Evolutionary conservation across 768 basidiomycete genomes (phyloP).

Genomic region (Boletus pseudo-olivaceus): DNA sequence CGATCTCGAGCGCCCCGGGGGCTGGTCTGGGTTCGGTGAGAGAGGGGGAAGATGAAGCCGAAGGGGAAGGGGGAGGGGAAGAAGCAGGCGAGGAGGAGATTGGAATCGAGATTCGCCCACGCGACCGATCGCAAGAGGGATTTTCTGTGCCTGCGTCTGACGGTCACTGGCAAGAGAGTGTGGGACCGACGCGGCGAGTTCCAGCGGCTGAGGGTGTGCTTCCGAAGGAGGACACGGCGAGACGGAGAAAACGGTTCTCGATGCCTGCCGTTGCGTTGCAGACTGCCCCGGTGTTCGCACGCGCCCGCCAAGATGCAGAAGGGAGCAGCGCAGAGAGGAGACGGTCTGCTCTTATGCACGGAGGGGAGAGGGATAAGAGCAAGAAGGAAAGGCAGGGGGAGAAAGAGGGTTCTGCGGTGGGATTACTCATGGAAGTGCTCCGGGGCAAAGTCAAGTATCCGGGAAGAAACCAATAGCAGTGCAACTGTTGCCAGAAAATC

Average conservation of each 20-base stretch:
- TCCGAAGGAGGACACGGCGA: slow-evolving; percentile 56
- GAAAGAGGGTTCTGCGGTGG: slow-evolving; percentile 28
- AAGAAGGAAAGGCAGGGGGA: slow-evolving; percentile 20
- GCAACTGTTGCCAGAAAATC: no score
- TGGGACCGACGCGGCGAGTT: not conserved
- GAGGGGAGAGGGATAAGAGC: slow-evolving; percentile 28
- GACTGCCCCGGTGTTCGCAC: slow-evolving; percentile 64
- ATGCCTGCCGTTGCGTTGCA: slow-evolving; percentile 75
- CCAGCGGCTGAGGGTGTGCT: slow-evolving; percentile 8
- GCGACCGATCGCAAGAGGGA: not conserved
- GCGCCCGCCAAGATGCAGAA: slow-evolving; percentile 33
- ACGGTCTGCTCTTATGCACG: slow-evolving; percentile 62
- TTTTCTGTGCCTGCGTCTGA: not conserved
- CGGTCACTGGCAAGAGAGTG: slow-evolving; percentile 4
- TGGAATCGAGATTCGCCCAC: slow-evolving; percentile 1
- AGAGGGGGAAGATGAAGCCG: slow-evolving; percentile 18
- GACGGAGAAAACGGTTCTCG: slow-evolving; percentile 68
- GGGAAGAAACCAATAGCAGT: slow-evolving; percentile 12
- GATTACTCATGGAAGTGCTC: slow-evolving; percentile 30
- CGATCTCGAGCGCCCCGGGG: slow-evolving; percentile 28
- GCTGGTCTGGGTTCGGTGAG: slow-evolving; percentile 20
- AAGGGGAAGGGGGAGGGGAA: not conserved
- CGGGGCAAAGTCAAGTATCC: slow-evolving; percentile 25
- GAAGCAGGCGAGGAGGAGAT: not conserved
- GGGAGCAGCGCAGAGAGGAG: slow-evolving; percentile 26